Evolutionary conservation across 257 asterid genomes (phyloP).

Genomic region (Penstemon eatonii): DNA sequence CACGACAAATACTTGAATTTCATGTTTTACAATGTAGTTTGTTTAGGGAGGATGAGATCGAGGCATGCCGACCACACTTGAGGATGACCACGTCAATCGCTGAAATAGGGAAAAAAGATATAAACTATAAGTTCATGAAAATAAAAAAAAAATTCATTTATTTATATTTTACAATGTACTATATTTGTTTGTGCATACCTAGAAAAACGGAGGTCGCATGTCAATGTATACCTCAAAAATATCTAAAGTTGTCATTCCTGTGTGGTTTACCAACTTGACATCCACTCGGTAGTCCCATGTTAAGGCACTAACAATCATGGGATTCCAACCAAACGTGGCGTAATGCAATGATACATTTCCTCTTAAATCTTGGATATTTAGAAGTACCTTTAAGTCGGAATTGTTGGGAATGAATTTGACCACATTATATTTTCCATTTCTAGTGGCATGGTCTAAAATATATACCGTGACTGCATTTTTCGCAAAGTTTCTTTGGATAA

Average conservation of each 20-base stretch:
- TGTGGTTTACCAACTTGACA: slow-evolving; percentile 24
- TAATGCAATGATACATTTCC: slow-evolving; percentile 40
- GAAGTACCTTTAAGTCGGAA: slow-evolving; percentile 27
- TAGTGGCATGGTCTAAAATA: slow-evolving; percentile 43
- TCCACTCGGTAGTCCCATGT: slow-evolving; percentile 36
- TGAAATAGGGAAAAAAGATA: neutral
- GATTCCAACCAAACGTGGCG: slow-evolving; percentile 31
- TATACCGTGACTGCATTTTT: slow-evolving; percentile 22
- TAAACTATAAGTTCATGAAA: neutral
- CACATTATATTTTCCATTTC: slow-evolving; percentile 28
- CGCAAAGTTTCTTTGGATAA: slow-evolving; percentile 34
- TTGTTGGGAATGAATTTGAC: slow-evolving; percentile 27
- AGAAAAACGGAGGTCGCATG: neutral
- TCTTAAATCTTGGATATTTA: slow-evolving; percentile 33
- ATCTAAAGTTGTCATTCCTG: slow-evolving; percentile 39
- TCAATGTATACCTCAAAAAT: slow-evolving; percentile 20
- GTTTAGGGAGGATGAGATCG: neutral
- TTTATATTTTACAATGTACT: neutral
- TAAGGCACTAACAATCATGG: slow-evolving; percentile 28
- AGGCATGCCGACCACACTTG: slow-evolving; percentile 28
- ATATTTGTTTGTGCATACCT: slow-evolving; percentile 14
- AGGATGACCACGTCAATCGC: slow-evolving; percentile 37
- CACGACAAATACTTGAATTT: slow-evolving; percentile 37
- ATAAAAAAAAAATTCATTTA: no score
- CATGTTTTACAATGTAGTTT: slow-evolving; percentile 32